Conservation (phyloP, 192 early-diverging fungal species). For the Neocallimastix lanati region DNA sequence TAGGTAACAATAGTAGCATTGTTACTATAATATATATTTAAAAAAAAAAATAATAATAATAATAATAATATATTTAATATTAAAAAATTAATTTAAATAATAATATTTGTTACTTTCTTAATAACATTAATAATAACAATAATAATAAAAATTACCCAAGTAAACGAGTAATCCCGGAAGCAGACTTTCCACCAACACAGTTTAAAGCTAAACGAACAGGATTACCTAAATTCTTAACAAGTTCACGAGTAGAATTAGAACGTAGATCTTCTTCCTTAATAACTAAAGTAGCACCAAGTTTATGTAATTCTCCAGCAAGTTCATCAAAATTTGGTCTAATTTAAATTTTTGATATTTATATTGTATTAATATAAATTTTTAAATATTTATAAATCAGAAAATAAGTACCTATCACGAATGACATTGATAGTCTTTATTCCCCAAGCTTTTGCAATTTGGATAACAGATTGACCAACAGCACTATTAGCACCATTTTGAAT, state of each 20-base stretch:
- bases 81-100: no score
- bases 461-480: constrained; percentile 76
- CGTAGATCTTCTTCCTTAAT: constrained; percentile 55
- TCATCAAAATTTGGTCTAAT: constrained; percentile 36
- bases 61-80: no score
- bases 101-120: no score
- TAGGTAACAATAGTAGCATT: constrained; percentile 64
- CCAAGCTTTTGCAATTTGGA: constrained; percentile 63
- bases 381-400: no score
- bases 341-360: no score
- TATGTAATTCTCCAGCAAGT: constrained; percentile 19
- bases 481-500: constrained; percentile 92
- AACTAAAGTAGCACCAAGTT: constrained; percentile 51
- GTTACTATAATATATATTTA: no score
- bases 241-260: constrained; percentile 13
- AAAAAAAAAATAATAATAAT: no score
- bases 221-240: constrained; percentile 25
- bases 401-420: constrained; percentile 51
- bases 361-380: no score
- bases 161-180: constrained; percentile 49
- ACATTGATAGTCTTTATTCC: constrained; percentile 73
- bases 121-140: no score
- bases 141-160: no score
- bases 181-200: constrained; percentile 69
- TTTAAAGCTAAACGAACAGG: constrained; percentile 57